A percentile compares a stretch with the other conserved stretches of the same genome.
phyloP scores from a whole-genome alignment of 2,329 filamentous ascomycete genomes.

The Whalleya microplaca region DNA sequence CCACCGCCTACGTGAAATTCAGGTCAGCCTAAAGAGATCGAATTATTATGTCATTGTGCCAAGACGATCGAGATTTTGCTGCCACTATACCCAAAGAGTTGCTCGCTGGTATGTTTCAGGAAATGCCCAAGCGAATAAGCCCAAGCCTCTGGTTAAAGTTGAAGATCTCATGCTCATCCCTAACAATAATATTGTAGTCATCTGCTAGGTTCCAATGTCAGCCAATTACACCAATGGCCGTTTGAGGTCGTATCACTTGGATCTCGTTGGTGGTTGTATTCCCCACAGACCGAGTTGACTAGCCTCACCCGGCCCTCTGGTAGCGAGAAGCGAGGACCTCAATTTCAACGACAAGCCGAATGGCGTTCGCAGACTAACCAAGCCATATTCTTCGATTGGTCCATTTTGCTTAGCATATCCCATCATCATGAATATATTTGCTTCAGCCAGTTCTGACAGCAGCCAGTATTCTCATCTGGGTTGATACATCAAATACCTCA shows the following conservation, averaged over 20 bases:
- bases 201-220: conserved; percentile 19
- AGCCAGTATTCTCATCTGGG: neutral
- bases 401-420: neutral
- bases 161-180: conserved; percentile 25
- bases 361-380: conserved; percentile 13
- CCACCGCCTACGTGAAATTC: neutral
- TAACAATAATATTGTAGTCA: conserved; percentile 19
- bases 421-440: neutral
- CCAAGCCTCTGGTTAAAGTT: neutral
- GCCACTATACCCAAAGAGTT: neutral
- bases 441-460: neutral
- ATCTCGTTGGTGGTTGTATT: conserved; percentile 25
- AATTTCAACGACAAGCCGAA: conserved; percentile 26
- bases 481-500: neutral
- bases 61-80: no score
- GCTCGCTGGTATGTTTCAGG: neutral
- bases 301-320: conserved; percentile 29
- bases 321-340: conserved; percentile 27
- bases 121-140: neutral
- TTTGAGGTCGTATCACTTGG: conserved; percentile 25
- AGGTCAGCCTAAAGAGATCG: neutral
- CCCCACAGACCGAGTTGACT: conserved; percentile 29
- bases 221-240: conserved; percentile 20
- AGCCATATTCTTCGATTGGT: conserved; percentile 10
- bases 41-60: neutral